A percentile compares a stretch with the other conserved stretches of the same genome.
These are phyloP conservation scores for Trichoderma atrobrunneum DNA, from an alignment of 2,329 filamentous ascomycete genomes.

Conservation along the genomic window DNA sequence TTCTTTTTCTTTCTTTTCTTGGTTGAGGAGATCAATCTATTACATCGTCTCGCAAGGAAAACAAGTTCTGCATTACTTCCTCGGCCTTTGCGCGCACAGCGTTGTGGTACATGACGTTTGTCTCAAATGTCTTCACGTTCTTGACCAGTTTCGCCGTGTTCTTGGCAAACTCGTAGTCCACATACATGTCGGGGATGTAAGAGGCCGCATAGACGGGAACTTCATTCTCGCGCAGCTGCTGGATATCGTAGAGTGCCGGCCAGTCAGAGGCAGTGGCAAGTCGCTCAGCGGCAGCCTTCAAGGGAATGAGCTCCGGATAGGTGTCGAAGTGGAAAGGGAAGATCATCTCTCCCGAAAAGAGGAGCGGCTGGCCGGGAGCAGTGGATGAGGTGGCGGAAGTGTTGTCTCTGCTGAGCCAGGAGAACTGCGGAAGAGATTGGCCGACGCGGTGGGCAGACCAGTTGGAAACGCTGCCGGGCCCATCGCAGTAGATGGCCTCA, in stretches of 20 bases:
- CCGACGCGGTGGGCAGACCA: slow-evolving; percentile 74
- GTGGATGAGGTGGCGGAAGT: slow-evolving; percentile 29
- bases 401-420: slow-evolving; percentile 46
- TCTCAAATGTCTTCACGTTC: slow-evolving; percentile 76
- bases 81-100: slow-evolving; percentile 70
- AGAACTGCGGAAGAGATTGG: slow-evolving; percentile 43
- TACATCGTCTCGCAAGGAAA: slow-evolving; percentile 69
- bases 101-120: slow-evolving; percentile 85
- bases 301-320: slow-evolving; percentile 68
- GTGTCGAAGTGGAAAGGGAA: slow-evolving; percentile 82
- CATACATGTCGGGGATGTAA: slow-evolving; percentile 89
- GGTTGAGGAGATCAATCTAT: slow-evolving; percentile 46
- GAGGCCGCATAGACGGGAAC: slow-evolving; percentile 84
- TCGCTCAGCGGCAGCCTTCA: slow-evolving; percentile 67
- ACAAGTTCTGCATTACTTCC: slow-evolving; percentile 73
- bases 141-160: slow-evolving; percentile 73
- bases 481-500: slow-evolving; percentile 82
- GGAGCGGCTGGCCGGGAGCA: slow-evolving; percentile 49
- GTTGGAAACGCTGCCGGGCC: slow-evolving; percentile 57
- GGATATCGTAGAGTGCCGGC: slow-evolving; percentile 72
- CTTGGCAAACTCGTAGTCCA: slow-evolving; percentile 71
- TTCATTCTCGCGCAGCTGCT: slow-evolving; percentile 69
- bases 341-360: slow-evolving; percentile 91
- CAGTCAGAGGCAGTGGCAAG: slow-evolving; percentile 69
- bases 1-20: not conserved